phyloP scores from a whole-genome alignment of 108 stramenopile species.

The Skeletonema tropicum region DNA sequence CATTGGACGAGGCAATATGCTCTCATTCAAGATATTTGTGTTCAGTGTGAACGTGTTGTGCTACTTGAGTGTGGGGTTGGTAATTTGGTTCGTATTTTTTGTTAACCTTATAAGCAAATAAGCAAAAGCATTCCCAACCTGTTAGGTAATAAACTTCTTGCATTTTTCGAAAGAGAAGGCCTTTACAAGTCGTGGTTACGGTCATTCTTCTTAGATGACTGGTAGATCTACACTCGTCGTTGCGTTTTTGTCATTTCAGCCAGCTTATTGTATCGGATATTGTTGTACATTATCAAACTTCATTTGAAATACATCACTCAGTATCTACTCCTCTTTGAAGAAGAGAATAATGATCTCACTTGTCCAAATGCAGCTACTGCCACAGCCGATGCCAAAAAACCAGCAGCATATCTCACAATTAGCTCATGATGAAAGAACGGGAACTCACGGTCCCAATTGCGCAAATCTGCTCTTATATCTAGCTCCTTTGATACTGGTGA shows the following conservation, averaged over 20 bases:
- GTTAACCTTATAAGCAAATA: conserved; percentile 2
- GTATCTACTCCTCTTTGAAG: conserved; percentile 14
- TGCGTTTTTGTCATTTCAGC: not conserved
- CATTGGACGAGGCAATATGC: conserved; percentile 79
- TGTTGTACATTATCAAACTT: not conserved
- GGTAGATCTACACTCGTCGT: not conserved
- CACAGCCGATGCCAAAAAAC: conserved; percentile 65
- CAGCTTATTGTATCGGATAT: not conserved
- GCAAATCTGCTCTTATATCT: conserved; percentile 69
- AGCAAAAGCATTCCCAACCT: not conserved
- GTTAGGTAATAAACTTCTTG: no score
- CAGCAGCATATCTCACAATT: conserved; percentile 70
- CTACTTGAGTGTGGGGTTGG: conserved; percentile 80
- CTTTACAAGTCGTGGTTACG: not conserved
- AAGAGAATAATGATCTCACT: conserved; percentile 27
- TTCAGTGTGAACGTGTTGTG: conserved; percentile 86
- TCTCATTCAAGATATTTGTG: conserved; percentile 82
- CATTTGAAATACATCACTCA: not conserved
- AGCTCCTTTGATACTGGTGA: conserved; percentile 58
- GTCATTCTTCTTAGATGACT: not conserved
- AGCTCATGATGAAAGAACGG: conserved; percentile 87
- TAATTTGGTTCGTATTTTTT: conserved; percentile 36
- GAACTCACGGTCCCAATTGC: conserved; percentile 76
- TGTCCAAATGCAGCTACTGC: conserved; percentile 51
- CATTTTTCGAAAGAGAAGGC: no score